phyloP scores from a whole-genome alignment of 768 basidiomycete genomes.

The Auricularia heimuer region DNA sequence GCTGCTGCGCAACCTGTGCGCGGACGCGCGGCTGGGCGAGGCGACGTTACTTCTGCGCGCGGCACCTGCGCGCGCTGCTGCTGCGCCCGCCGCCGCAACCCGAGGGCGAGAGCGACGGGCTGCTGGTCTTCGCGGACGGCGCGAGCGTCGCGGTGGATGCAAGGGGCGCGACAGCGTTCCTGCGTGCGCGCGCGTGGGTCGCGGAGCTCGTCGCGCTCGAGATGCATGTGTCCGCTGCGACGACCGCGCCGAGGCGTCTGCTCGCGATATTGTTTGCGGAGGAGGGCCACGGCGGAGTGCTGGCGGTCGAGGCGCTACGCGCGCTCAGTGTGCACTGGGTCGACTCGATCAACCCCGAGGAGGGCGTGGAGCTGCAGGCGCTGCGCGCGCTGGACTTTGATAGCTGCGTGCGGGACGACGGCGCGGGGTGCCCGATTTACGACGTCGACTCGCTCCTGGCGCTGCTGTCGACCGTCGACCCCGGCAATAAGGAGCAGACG shows the following conservation, averaged over 20 bases:
- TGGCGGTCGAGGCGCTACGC: conserved; percentile 73
- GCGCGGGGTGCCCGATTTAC: conserved; percentile 71
- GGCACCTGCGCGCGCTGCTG: conserved; percentile 73
- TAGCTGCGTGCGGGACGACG: conserved; percentile 57
- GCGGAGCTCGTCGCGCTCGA: conserved; percentile 83
- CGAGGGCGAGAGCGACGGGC: conserved; percentile 38
- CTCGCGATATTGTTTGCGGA: conserved; percentile 70
- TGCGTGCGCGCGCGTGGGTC: conserved; percentile 74
- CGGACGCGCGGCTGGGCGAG: conserved; percentile 75
- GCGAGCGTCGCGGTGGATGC: conserved; percentile 59
- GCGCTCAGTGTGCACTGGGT: conserved; percentile 84
- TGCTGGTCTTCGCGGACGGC: conserved; percentile 63
- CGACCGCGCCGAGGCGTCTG: conserved; percentile 52
- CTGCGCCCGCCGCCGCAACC: conserved; percentile 41
- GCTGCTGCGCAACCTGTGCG: conserved; percentile 76
- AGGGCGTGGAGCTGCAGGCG: conserved; percentile 45
- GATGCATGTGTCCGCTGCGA: conserved; percentile 76
- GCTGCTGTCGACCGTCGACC: conserved; percentile 32
- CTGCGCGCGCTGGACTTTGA: conserved; percentile 57
- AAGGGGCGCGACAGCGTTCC: conserved; percentile 58
- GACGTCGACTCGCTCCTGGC: conserved; percentile 64
- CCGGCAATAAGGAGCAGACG: conserved; percentile 37
- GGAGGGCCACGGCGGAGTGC: conserved; percentile 38
- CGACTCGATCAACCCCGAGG: conserved; percentile 50
- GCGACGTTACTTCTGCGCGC: conserved; percentile 79